Evolutionary conservation across 306 rosid genomes (phyloP).

Genomic region (Trichosanthes cucumerina): DNA sequence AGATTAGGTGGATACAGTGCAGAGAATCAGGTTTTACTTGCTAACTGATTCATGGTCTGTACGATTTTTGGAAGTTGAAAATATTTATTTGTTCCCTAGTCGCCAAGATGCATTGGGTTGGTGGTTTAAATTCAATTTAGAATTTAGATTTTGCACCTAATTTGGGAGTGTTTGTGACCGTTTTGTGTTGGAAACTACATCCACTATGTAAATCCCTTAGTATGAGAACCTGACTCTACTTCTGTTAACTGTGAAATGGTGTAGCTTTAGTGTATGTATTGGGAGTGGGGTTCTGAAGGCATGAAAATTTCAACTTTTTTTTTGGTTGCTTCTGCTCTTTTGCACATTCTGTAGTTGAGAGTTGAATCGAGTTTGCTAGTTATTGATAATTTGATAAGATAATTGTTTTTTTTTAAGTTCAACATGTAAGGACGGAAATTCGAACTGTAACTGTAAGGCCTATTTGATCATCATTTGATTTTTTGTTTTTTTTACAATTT

Average conservation of each 20-base stretch:
- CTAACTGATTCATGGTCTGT: not conserved
- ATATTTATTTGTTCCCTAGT: not conserved
- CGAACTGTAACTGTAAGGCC: too few relatives aligned
- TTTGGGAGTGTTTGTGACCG: not conserved
- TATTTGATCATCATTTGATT: too few relatives aligned
- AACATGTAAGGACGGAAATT: too few relatives aligned
- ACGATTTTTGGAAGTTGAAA: not conserved
- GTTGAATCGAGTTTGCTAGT: not conserved
- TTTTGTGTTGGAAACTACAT: not conserved
- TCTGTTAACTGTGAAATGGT: not conserved
- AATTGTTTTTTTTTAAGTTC: not conserved
- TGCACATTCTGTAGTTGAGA: not conserved
- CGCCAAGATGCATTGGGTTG: not conserved
- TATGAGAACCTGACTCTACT: not conserved
- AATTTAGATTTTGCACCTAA: not conserved
- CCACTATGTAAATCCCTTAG: not conserved
- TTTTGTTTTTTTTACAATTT: too few relatives aligned
- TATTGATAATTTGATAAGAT: not conserved
- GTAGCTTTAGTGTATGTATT: not conserved
- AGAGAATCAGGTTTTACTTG: not conserved
- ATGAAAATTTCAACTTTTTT: not conserved
- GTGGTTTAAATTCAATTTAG: not conserved
- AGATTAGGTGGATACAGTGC: constrained; percentile 17
- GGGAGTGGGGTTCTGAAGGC: not conserved
- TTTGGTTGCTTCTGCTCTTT: not conserved